Conservation (phyloP, 2,329 filamentous ascomycete genomes). For the Botrytis sinoallii region DNA sequence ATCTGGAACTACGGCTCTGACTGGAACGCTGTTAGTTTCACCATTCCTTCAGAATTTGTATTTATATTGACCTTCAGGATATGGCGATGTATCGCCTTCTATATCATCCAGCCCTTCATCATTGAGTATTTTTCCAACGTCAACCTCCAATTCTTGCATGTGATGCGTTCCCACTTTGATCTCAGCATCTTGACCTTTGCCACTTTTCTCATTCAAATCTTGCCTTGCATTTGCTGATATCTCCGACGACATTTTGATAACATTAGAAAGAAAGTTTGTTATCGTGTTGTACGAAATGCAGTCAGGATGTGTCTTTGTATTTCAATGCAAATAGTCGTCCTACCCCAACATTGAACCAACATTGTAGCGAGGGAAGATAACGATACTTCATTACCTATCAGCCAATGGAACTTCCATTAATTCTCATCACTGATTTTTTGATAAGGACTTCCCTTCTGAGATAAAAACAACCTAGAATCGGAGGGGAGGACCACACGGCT, state of each 20-base stretch:
- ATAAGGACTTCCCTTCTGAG: not conserved
- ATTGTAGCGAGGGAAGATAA: constrained; percentile 1
- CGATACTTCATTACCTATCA: not conserved
- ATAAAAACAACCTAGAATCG: not conserved
- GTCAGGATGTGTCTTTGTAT: not conserved
- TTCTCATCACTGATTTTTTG: not conserved
- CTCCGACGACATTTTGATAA: not conserved
- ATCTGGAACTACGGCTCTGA: constrained; percentile 56
- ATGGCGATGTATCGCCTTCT: constrained; percentile 43
- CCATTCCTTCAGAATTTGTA: no score
- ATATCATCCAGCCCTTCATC: constrained; percentile 24
- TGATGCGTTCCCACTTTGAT: constrained; percentile 22
- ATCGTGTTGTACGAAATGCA: not conserved
- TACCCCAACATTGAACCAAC: not conserved
- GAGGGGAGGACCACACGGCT: not conserved
- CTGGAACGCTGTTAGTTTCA: constrained; percentile 40
- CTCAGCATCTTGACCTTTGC: constrained; percentile 12
- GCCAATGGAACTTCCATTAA: not conserved
- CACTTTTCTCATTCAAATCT: constrained; percentile 3
- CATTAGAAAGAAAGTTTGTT: not conserved
- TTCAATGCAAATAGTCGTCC: not conserved
- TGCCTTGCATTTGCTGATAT: not conserved
- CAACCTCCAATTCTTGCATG: constrained; percentile 26
- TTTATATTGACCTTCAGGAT: constrained; percentile 52
- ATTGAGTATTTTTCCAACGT: constrained; percentile 21